Percentiles rank a stretch among this genome's conserved stretches.
Evolutionary conservation across 345 rosid genomes (phyloP).

Genomic region (Nasturtium officinale): DNA sequence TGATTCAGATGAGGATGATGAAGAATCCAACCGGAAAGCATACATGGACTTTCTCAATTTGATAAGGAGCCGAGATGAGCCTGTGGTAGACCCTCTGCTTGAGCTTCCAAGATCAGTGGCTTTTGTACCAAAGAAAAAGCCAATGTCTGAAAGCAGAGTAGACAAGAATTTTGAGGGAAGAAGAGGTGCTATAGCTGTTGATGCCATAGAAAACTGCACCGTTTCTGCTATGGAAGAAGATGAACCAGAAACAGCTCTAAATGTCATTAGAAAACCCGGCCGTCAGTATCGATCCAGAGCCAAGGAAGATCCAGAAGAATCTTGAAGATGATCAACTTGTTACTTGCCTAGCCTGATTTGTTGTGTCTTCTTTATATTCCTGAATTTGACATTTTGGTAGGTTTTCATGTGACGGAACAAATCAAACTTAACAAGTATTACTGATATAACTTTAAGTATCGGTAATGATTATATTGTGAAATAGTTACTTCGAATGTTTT

Average conservation of each 20-base stretch:
- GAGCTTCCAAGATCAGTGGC: constrained; percentile 61
- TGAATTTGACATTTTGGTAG: neutral
- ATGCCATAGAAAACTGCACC: constrained; percentile 44
- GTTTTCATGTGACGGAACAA: neutral
- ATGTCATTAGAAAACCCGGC: constrained; percentile 37
- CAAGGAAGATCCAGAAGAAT: constrained; percentile 46
- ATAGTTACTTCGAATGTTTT: too few relatives aligned
- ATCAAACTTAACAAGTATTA: neutral
- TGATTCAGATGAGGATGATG: constrained; percentile 63
- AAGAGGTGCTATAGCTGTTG: constrained; percentile 54
- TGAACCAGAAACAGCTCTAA: constrained; percentile 46
- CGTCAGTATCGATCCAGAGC: constrained; percentile 65
- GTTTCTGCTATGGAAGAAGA: constrained; percentile 75
- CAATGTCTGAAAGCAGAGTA: constrained; percentile 33
- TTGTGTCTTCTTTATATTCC: neutral
- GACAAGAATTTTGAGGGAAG: constrained; percentile 40
- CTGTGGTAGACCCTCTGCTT: constrained; percentile 36
- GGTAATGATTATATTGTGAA: neutral
- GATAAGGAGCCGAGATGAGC: constrained; percentile 44
- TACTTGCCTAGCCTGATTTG: neutral
- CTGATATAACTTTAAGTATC: neutral
- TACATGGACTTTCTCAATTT: constrained; percentile 61
- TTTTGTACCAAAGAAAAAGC: constrained; percentile 70
- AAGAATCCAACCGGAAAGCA: constrained; percentile 63
- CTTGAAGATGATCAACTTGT: constrained; percentile 2